phyloP scores from a whole-genome alignment of 1,284 basidiomycete species.

The Pseudozyma sp. region DNA sequence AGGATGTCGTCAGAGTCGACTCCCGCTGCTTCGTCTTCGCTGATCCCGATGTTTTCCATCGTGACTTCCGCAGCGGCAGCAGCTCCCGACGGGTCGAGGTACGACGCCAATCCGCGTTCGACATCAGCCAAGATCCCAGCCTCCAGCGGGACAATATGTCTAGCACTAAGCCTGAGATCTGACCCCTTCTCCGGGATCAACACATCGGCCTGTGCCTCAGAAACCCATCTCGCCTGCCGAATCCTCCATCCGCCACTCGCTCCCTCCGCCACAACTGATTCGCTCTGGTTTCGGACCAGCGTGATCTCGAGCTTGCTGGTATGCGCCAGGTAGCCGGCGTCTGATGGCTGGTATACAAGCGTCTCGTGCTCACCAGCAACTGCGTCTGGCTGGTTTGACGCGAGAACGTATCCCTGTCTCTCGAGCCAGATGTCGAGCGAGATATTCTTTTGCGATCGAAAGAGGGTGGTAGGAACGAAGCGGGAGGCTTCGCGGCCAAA shows the following conservation, averaged over 20 bases:
- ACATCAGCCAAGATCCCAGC: constrained; percentile 7
- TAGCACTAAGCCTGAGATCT: constrained; percentile 33
- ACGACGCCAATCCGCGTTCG: constrained; percentile 12
- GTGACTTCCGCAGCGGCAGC: not conserved
- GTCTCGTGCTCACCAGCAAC: constrained; percentile 7
- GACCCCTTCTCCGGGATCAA: constrained; percentile 32
- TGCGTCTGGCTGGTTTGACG: not conserved
- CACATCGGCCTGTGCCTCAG: constrained; percentile 26
- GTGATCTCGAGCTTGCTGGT: constrained; percentile 25
- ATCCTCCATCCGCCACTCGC: constrained; percentile 13
- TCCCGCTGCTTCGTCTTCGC: constrained; percentile 3
- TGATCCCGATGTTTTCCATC: not conserved
- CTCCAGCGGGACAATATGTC: not conserved
- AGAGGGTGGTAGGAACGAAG: constrained; percentile 37
- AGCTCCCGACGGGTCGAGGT: not conserved
- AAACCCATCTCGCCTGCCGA: constrained; percentile 14
- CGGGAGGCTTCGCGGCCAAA: constrained; percentile 37
- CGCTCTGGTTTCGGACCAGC: constrained; percentile 6
- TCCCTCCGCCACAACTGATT: constrained; percentile 6
- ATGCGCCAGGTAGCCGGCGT: constrained; percentile 4
- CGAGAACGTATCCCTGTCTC: constrained; percentile 15
- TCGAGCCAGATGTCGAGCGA: constrained; percentile 42
- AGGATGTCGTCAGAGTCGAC: constrained; percentile 5
- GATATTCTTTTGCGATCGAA: constrained; percentile 39
- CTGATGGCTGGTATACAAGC: constrained; percentile 21